A percentile compares a stretch with the other conserved stretches of the same genome.
phyloP scores from a whole-genome alignment of 495 filamentous ascomycete genomes.

The Peziza echinospora region DNA sequence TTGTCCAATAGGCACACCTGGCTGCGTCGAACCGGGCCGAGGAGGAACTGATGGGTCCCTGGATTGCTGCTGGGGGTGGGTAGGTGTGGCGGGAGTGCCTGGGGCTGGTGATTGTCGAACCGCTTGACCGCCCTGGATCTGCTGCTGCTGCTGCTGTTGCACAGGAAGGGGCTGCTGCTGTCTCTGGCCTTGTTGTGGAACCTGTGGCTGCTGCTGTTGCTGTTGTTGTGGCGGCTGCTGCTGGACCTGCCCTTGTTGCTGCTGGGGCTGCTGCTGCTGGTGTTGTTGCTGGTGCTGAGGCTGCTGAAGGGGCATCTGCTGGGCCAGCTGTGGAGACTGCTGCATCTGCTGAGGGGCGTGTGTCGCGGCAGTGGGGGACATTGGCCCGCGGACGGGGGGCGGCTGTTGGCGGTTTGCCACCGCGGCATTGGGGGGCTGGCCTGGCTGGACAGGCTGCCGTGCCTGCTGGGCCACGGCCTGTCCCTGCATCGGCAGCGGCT shows the following conservation, averaged over 20 bases:
- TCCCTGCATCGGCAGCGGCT: constrained; percentile 9
- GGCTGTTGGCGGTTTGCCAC: constrained; percentile 8
- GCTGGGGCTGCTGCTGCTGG: not conserved
- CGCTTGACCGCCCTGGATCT: not conserved
- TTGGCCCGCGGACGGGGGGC: constrained; percentile 1
- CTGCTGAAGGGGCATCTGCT: not conserved
- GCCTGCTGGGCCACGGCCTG: constrained; percentile 2
- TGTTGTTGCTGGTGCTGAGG: not conserved
- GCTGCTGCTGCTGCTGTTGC: constrained; percentile 1
- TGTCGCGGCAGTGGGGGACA: not conserved
- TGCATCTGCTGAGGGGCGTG: not conserved
- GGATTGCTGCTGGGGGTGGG: constrained; percentile 9
- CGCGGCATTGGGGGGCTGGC: constrained; percentile 3
- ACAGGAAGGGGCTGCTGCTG: constrained; percentile 10
- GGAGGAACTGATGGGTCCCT: not conserved
- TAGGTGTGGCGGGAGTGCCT: constrained; percentile 10
- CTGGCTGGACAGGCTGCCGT: not conserved
- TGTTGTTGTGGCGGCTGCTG: constrained; percentile 5
- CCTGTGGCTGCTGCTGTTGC: constrained; percentile 11
- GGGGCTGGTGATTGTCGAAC: constrained; percentile 10
- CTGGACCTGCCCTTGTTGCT: constrained; percentile 12
- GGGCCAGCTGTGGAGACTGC: not conserved
- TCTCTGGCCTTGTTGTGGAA: constrained; percentile 14
- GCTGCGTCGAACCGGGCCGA: not conserved
- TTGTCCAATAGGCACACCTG: constrained; percentile 2